These are phyloP conservation scores for Clitopilus hobsonii DNA, from an alignment of 768 basidiomycete genomes.

Conservation along the genomic window DNA sequence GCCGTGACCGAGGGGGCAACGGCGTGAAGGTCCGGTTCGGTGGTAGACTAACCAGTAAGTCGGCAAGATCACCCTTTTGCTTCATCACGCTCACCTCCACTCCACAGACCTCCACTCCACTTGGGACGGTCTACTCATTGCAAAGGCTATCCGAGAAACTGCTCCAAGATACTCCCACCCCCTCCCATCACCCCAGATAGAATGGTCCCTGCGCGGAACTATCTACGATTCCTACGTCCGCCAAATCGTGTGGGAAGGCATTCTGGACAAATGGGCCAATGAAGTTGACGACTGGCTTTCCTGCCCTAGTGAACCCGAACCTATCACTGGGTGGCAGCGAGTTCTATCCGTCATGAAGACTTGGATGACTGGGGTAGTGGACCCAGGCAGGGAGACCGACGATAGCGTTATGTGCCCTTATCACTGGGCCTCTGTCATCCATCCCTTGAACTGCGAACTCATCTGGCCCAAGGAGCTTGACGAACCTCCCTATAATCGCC, in stretches of 20 bases:
- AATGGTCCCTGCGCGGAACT: slow-evolving; percentile 62
- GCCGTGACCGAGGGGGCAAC: slow-evolving; percentile 87
- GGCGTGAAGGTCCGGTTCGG: slow-evolving; percentile 71
- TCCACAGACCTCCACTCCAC: slow-evolving; percentile 71
- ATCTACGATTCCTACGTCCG: slow-evolving; percentile 89
- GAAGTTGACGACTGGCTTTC: slow-evolving; percentile 60
- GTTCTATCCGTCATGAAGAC: slow-evolving; percentile 17
- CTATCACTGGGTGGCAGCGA: slow-evolving; percentile 20
- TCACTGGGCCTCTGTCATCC: slow-evolving; percentile 70
- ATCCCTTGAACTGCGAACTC: slow-evolving; percentile 76
- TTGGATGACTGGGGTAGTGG: slow-evolving; percentile 10
- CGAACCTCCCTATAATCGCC: slow-evolving; percentile 30
- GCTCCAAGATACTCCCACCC: slow-evolving; percentile 73
- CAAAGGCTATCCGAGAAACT: slow-evolving; percentile 73
- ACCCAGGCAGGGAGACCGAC: slow-evolving; percentile 30
- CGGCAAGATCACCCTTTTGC: neutral
- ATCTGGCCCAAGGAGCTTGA: slow-evolving; percentile 77
- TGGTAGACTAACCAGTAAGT: slow-evolving; percentile 59
- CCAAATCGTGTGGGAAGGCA: slow-evolving; percentile 81
- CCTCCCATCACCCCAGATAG: slow-evolving; percentile 63
- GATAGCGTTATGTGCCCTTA: slow-evolving; percentile 68
- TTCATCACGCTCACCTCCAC: neutral
- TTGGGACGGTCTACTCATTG: slow-evolving; percentile 83
- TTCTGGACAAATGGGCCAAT: slow-evolving; percentile 61
- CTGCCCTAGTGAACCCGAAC: slow-evolving; percentile 31